phyloP scores from a whole-genome alignment of 2,329 filamentous ascomycete genomes.

The Fonsecaea monophora region DNA sequence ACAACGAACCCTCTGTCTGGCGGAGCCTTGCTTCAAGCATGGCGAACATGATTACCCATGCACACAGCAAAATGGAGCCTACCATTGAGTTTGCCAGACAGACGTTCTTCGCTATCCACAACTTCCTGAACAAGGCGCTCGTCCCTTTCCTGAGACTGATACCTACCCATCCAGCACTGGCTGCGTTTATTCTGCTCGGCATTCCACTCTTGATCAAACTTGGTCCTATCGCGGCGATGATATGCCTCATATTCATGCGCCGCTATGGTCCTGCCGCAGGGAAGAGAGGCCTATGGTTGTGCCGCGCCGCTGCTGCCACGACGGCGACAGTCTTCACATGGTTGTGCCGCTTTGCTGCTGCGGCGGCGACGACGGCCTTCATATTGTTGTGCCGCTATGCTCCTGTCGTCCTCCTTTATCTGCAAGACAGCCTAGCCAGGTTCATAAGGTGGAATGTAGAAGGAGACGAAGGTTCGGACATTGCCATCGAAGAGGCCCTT shows the following conservation, averaged over 20 bases:
- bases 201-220: not conserved
- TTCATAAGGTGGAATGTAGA: not conserved
- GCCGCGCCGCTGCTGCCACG: too few relatives aligned
- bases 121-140: constrained; percentile 1
- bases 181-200: not conserved
- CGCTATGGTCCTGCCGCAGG: too few relatives aligned
- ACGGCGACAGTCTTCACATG: too few relatives aligned
- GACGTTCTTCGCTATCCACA: not conserved
- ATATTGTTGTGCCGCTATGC: not conserved
- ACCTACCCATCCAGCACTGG: not conserved
- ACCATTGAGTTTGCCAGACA: constrained; percentile 8
- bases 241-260: too few relatives aligned
- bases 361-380: not conserved
- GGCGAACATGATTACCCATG: not conserved
- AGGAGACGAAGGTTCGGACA: not conserved
- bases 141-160: not conserved
- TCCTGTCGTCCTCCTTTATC: not conserved
- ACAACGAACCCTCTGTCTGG: not conserved
- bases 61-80: not conserved
- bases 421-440: not conserved
- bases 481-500: not conserved
- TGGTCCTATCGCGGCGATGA: not conserved
- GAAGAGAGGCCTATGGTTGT: too few relatives aligned
- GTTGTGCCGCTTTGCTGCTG: not conserved
- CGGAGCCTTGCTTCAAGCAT: constrained; percentile 1